Base-by-base conservation (phyloP, 129 eudicot species). In the Escallonia rubra region DNA sequence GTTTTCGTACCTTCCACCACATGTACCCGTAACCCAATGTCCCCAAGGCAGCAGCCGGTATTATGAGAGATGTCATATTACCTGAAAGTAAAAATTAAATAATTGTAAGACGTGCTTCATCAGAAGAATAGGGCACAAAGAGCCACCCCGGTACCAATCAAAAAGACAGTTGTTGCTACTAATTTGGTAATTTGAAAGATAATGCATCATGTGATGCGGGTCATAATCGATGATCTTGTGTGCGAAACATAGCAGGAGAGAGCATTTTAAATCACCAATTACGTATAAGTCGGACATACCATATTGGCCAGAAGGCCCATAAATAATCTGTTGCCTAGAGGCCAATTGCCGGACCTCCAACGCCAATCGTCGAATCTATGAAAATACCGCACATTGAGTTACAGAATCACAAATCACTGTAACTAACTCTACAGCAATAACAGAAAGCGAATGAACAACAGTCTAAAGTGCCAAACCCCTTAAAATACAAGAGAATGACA, bases 11-110 rank as follows among this genome's bases (percentile, higher is more conserved):
- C 98, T 88, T 92, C 98, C 96, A 92, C 95, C 96, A 82, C 98
- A 92, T 92, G 76, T 92, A 92, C 61, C 91, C 98, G 78, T 92
- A 92, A 47, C 96, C 91, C 75, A 80, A 57, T 38, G 91, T 89
- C 43, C 98, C 98, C 61, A 92, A 47, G 43, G 95, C 67, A 66
- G 90, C 96, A 86, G 79, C 96, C 40, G 98, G 96, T 72, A 86
- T 72, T 65, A 84, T 77, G 61, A 88, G 67, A 65, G 91, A 66
- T 78, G 89, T 47, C n/a, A 74, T 60, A 68, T 59, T 72, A 71
- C 84, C 96, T 83, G 72, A 3, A 66, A 14, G 15, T 8, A 13
- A 42, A 10, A 54, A 7, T 7, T 38, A 47, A 2, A 63, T 1
- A 6, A 8, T 6, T 4, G 42, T 10, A 48, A 40, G 34, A 23